A percentile compares a stretch with the other conserved stretches of the same genome.
Conservation (phyloP, 345 rosid species). For the Barbarea vulgaris region DNA sequence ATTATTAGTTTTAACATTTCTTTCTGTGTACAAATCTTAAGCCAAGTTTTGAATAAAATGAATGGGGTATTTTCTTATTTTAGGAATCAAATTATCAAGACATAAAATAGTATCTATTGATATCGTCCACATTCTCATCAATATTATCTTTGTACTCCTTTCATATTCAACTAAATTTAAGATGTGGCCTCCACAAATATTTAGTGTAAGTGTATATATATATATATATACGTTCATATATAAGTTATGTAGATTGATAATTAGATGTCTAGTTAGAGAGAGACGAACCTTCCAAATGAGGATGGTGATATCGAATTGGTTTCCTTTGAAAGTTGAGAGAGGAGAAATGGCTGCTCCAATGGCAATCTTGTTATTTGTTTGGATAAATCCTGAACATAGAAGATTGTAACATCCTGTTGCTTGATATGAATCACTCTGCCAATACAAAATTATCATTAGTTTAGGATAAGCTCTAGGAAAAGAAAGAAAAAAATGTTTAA, state of each 20-base stretch:
- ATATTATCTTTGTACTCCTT: neutral
- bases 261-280: neutral
- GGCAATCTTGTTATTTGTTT: slow-evolving; percentile 90
- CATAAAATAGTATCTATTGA: too few relatives aligned
- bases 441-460: neutral
- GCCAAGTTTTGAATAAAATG: too few relatives aligned
- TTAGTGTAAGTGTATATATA: neutral
- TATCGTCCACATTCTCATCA: neutral
- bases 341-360: slow-evolving; percentile 99
- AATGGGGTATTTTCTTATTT: too few relatives aligned
- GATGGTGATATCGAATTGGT: slow-evolving; percentile 84
- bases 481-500: neutral
- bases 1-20: too few relatives aligned
- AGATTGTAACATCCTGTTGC: slow-evolving; percentile 99
- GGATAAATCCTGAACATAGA: slow-evolving; percentile 90
- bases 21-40: too few relatives aligned
- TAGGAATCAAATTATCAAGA: too few relatives aligned
- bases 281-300: slow-evolving; percentile 86
- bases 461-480: neutral
- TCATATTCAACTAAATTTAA: neutral
- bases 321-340: slow-evolving; percentile 57
- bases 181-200: neutral
- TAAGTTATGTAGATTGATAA: slow-evolving; percentile 12
- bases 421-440: slow-evolving; percentile 92
- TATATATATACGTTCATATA: neutral